A percentile compares a stretch with the other conserved stretches of the same genome.
phyloP scores from a whole-genome alignment of 2,329 filamentous ascomycete genomes.

The Ceratocystiopsis minuta region DNA sequence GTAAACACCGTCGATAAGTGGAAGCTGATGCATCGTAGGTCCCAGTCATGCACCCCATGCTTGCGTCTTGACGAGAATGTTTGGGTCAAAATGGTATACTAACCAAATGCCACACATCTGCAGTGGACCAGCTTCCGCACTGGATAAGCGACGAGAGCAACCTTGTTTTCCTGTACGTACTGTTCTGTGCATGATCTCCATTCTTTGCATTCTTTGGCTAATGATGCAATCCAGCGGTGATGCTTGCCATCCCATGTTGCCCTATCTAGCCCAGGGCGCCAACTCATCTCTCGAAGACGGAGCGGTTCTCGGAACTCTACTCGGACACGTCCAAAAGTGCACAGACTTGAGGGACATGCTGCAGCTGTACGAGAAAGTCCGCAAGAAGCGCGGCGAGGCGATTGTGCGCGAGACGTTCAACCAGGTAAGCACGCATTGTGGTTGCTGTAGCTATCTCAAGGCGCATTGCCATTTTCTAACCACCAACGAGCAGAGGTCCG shows the following conservation, averaged over 20 bases:
- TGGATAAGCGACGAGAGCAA: conserved; percentile 23
- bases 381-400: neutral
- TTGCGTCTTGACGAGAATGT: no score
- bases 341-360: neutral
- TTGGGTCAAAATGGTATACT: no score
- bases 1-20: conserved; percentile 7
- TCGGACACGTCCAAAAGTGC: neutral
- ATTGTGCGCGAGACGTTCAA: neutral
- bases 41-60: neutral
- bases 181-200: neutral
- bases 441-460: no score
- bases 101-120: no score
- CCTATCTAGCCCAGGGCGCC: conserved; percentile 27
- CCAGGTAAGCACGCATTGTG: neutral
- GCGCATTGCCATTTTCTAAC: no score
- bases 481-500: neutral
- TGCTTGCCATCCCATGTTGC: conserved; percentile 26
- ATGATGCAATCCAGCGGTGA: no score
- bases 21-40: neutral
- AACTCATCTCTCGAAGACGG: conserved; percentile 25
- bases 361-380: neutral
- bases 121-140: conserved; percentile 17
- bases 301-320: conserved; percentile 10
- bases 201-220: no score
- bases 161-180: conserved; percentile 17